Conservation (phyloP, 2,329 filamentous ascomycete genomes). For the Apiospora hydei region DNA sequence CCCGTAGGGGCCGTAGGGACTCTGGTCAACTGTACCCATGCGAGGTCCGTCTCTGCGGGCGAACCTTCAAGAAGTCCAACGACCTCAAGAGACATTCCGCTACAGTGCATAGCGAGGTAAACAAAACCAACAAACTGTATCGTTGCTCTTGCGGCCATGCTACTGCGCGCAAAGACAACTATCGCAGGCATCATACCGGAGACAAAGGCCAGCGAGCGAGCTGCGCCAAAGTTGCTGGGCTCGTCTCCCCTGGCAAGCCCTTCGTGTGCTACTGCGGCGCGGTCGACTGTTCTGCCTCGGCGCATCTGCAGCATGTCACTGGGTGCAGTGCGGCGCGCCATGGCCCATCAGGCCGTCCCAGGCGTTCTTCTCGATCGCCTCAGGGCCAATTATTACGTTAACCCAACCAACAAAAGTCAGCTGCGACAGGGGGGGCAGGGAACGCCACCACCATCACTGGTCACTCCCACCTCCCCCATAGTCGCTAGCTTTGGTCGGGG, state of each 20-base stretch:
- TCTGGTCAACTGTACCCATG: not conserved
- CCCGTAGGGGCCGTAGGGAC: not conserved
- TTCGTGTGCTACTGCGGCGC: not conserved
- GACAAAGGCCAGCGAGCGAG: not conserved
- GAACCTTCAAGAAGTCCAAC: not conserved
- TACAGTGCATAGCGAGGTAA: not conserved
- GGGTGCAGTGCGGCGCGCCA: not conserved
- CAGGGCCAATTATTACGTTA: not conserved
- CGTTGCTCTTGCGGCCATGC: not conserved
- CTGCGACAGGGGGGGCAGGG: not conserved
- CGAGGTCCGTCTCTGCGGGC: not conserved
- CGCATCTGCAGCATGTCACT: not conserved
- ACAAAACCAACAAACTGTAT: not conserved
- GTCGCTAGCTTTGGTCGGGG: not conserved
- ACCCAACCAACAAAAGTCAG: not conserved
- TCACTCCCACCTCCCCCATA: not conserved
- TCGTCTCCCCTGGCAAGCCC: not conserved
- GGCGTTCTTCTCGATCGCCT: not conserved
- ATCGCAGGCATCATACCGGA: not conserved
- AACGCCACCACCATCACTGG: not conserved
- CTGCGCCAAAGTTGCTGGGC: not conserved
- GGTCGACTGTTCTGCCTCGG: not conserved
- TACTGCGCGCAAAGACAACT: not conserved
- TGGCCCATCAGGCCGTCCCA: not conserved
- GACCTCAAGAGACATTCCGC: not conserved